Conservation (phyloP, 495 filamentous ascomycete species). For the Physcia stellaris region DNA sequence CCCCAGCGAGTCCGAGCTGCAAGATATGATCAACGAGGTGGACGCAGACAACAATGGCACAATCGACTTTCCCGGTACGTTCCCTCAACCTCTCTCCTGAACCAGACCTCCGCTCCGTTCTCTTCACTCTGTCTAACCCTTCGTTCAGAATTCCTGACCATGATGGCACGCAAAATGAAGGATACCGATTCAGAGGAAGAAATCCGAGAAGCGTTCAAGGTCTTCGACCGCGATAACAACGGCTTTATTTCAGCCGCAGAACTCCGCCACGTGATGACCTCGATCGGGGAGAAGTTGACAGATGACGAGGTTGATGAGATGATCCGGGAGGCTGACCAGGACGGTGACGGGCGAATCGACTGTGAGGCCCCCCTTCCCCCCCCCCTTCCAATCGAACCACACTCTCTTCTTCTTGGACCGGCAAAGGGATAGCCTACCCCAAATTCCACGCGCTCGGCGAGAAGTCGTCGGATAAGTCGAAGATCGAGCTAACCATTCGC, state of each 20-base stretch:
- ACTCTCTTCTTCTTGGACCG: neutral
- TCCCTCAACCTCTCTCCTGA: neutral
- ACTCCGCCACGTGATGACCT: conserved; percentile 98
- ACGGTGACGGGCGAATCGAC: conserved; percentile 94
- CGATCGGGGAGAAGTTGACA: conserved; percentile 97
- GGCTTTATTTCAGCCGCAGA: conserved; percentile 98
- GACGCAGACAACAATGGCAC: conserved; percentile 99
- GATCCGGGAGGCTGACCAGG: conserved; percentile 98
- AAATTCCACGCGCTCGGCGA: no score
- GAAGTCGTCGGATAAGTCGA: neutral
- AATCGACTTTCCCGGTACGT: conserved; percentile 92
- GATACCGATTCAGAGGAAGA: conserved; percentile 99
- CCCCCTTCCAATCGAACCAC: neutral
- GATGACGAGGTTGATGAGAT: conserved; percentile 99
- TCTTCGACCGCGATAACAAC: conserved; percentile 99
- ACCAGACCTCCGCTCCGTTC: neutral
- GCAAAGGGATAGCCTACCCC: neutral
- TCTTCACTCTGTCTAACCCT: neutral
- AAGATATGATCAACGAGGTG: conserved; percentile 99
- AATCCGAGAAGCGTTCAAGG: conserved; percentile 90
- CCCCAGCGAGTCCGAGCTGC: conserved; percentile 94
- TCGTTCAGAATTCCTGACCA: conserved; percentile 81
- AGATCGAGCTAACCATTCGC: neutral
- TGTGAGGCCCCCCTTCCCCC: conserved; percentile 51
- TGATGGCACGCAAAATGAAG: conserved; percentile 99